Conservation (phyloP, 1,284 basidiomycete genomes). For the Tilletia caries region DNA sequence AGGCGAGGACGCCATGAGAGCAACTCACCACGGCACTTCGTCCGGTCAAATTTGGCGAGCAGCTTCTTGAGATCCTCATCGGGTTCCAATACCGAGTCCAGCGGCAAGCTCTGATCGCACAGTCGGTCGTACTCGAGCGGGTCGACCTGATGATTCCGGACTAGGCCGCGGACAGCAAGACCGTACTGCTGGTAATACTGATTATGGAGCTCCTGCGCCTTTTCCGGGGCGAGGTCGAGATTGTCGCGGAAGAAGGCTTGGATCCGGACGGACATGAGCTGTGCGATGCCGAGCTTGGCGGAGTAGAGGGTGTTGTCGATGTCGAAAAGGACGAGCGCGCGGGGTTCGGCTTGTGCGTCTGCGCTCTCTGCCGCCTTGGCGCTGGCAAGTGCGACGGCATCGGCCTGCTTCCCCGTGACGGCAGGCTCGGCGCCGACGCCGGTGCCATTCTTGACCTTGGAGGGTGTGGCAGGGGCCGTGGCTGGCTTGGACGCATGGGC, state of each 20-base stretch:
- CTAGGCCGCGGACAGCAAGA: constrained; percentile 77
- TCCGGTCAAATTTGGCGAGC: constrained; percentile 72
- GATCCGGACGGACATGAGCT: constrained; percentile 74
- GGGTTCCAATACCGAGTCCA: constrained; percentile 74
- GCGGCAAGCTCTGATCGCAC: constrained; percentile 77
- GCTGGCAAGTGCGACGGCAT: background rate
- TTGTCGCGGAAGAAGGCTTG: constrained; percentile 71
- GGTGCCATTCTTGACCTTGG: background rate
- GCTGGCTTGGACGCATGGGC: background rate
- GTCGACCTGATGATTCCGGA: constrained; percentile 75
- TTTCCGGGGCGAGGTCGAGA: constrained; percentile 67
- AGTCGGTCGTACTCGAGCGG: constrained; percentile 79
- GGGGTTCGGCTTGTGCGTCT: background rate
- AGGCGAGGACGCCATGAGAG: constrained; percentile 26
- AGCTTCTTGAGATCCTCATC: constrained; percentile 66
- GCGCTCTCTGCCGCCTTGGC: background rate
- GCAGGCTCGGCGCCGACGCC: background rate
- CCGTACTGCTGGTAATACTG: constrained; percentile 74
- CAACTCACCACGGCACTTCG: constrained; percentile 62
- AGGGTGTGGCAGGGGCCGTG: background rate
- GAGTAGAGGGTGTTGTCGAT: constrained; percentile 77
- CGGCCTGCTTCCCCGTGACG: background rate
- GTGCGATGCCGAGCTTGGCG: constrained; percentile 61
- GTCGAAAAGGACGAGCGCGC: constrained; percentile 61
- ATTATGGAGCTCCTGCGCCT: constrained; percentile 70